A percentile compares a stretch with the other conserved stretches of the same genome.
Conservation (phyloP, 2,329 filamentous ascomycete species). For the Trichoderma hamatum region DNA sequence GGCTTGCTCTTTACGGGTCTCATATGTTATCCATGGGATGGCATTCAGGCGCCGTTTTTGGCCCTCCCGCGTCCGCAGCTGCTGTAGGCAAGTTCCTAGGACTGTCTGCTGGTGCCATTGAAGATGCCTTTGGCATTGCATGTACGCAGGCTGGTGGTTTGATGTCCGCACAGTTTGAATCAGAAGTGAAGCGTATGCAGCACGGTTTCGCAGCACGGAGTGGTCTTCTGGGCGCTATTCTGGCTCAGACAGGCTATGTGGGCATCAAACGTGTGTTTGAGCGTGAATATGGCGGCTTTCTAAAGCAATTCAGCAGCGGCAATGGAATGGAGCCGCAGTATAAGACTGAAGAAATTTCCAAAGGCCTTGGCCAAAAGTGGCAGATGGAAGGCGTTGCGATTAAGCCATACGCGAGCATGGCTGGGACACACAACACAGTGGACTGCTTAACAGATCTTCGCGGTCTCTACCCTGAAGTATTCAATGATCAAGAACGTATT, state of each 20-base stretch:
- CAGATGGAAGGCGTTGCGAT: constrained; percentile 40
- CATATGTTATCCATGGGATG: constrained; percentile 45
- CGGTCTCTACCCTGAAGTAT: constrained; percentile 32
- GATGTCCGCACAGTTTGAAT: constrained; percentile 48
- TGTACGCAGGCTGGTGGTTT: constrained; percentile 45
- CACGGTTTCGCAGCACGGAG: constrained; percentile 50
- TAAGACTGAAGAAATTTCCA: constrained; percentile 33
- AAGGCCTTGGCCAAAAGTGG: constrained; percentile 43
- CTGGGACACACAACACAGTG: constrained; percentile 41
- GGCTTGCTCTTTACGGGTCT: constrained; percentile 42
- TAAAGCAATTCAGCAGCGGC: constrained; percentile 42
- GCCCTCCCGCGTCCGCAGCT: constrained; percentile 41
- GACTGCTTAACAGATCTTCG: constrained; percentile 42
- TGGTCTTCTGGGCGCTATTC: constrained; percentile 44
- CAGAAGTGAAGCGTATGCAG: constrained; percentile 50
- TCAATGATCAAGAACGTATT: constrained; percentile 34
- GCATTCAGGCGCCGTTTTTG: constrained; percentile 46
- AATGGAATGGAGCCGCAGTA: constrained; percentile 18
- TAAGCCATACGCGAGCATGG: constrained; percentile 45
- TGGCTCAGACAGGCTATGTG: constrained; percentile 44
- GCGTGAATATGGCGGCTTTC: constrained; percentile 46
- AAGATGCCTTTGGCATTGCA: constrained; percentile 45
- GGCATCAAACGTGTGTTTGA: constrained; percentile 49
- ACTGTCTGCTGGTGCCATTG: constrained; percentile 36
- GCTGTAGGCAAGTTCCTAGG: constrained; percentile 39